Evolutionary conservation across 2,329 filamentous ascomycete genomes (phyloP), one percentile per base, ranked within the genome.

Genomic region (Thelonectria discophora): DNA sequence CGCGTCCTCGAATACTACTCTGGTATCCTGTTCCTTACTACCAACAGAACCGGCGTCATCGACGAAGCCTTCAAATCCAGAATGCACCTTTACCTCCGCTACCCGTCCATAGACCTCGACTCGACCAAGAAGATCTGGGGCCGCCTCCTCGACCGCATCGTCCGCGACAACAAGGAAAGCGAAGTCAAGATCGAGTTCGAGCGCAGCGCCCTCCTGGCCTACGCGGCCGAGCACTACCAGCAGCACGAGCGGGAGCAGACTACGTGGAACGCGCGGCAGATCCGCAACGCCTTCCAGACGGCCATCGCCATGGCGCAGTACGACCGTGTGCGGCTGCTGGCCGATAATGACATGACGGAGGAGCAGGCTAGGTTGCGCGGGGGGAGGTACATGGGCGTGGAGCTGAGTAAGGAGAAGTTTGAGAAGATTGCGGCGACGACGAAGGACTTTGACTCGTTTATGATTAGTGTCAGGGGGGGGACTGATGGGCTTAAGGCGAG

Each of bases 221-320:
- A 56, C 20, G 52, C 53, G 17, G 27, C 48, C 17, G n/a, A 48
- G 10, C 58, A 61, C 27, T 56, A 42, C 48, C 40, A 45, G 5
- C 42, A 30, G 8, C 58, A 39, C 15, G 30, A 34, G 10, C 47
- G 48, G 17, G 10, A 37, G 18, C 32, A 42, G 12, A 52, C 34
- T 9, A 43, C 43, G 2, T 63, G 60, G 56, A 63, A 63, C 32
- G 52, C 51, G 18, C 40, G 60, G 10, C 60, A 63, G 37, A 52
- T 63, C 17, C 55, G 60, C 7, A 63, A 63, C 13, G 60, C 55
- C 30, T 59, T 63, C 24, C 55, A 63, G 37, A 34, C 49, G 12
- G 55, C 60, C 9, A 46, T 63, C 10, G 51, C 60, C 18, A 46
- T 63, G 1, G 51, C 46, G 18, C 55, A 63, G 27, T 30, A 30